Conservation (phyloP, 108 stramenopile species). For the Cyclotella distinguenda region DNA sequence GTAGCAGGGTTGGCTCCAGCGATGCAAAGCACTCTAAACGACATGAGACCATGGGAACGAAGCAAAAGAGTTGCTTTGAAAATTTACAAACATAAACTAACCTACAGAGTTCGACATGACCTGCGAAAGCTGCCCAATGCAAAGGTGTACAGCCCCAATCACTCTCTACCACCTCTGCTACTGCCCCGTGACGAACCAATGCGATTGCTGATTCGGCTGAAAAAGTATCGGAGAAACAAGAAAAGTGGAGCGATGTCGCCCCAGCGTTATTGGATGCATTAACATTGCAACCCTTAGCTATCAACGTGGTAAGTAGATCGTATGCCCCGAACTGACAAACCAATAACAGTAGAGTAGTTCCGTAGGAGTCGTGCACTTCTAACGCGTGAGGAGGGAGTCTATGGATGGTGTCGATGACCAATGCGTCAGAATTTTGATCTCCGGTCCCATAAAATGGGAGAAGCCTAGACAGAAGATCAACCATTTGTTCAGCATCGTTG, state of each 20-base stretch:
- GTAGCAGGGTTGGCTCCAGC: constrained; percentile 49
- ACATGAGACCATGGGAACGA: no score
- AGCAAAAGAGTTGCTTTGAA: no score
- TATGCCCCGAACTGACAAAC: constrained; percentile 46
- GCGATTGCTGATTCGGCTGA: constrained; percentile 39
- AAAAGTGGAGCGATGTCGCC: constrained; percentile 43
- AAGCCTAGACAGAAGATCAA: constrained; percentile 31
- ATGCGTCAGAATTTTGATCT: constrained; percentile 28
- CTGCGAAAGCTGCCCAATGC: constrained; percentile 51
- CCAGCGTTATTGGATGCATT: constrained; percentile 49
- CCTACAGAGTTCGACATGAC: constrained; percentile 41
- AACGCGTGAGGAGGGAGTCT: constrained; percentile 37
- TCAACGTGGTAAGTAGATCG: constrained; percentile 32
- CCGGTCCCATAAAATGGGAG: constrained; percentile 45
- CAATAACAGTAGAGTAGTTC: constrained; percentile 40
- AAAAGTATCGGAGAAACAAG: constrained; percentile 48
- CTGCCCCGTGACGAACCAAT: constrained; percentile 42
- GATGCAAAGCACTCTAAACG: constrained; percentile 38
- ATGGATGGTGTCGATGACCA: constrained; percentile 46
- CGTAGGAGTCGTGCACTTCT: constrained; percentile 39
- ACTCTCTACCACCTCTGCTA: constrained; percentile 41
- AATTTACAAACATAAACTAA: no score
- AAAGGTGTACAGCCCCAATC: constrained; percentile 54
- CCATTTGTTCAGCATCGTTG: constrained; percentile 36
- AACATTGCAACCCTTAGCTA: constrained; percentile 46